Evolutionary conservation across 495 filamentous ascomycete species (phyloP), one percentile per base, ranked within the genome.

Genomic region (Acidiella bohemica): DNA sequence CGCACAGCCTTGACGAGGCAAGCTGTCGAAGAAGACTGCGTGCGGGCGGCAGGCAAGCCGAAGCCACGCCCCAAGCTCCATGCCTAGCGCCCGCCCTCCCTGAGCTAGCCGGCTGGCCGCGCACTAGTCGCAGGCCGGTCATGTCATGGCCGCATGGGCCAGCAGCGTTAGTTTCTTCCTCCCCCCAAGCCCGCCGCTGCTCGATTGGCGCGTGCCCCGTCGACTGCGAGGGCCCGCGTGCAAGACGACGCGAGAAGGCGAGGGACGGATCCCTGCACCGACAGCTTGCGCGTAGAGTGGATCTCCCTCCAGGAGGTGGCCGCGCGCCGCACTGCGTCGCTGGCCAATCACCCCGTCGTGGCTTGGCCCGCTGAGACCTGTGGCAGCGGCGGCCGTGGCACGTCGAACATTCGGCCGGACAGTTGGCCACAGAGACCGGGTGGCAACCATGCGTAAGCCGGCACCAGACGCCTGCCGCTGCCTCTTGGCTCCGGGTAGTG

Each of bases 61-160:
- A 8, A 14, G 31, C 8, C 7, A 14, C 7, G 31, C 7, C 31
- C 11, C 30, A 32, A 28, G 29, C 19, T 32, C 33, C 32, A 44
- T 27, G 32, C 21, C 33, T 44, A 44, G 41, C 40, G 40, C 24
- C 20, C 16, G 6, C n/a, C 19, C 36, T 44, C 41, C 32, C 41
- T 44, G 32, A 39, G 43, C 43, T 46, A 34, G 22, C 31, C 36
- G 26, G 36, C 38, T 41, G 20, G 32, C 32, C 11, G 13, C 22
- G n/a, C 22, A 19, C 34, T 37, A 37, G 34, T 19, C 22, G 38
- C 38, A 32, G 23, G 16, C 33, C 19, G 36, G 19, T 31, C 43
- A 39, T 46, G 43, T 46, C 43, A 38, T 28, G 27, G 26, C 34
- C 35, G 33, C 42, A 39, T 39, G 34, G 34, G 13, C 36, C 40